Evolutionary conservation across 352 stramenopile species (phyloP), one percentile per base, ranked within the genome.

Genomic region (Pythium rishiriense): DNA sequence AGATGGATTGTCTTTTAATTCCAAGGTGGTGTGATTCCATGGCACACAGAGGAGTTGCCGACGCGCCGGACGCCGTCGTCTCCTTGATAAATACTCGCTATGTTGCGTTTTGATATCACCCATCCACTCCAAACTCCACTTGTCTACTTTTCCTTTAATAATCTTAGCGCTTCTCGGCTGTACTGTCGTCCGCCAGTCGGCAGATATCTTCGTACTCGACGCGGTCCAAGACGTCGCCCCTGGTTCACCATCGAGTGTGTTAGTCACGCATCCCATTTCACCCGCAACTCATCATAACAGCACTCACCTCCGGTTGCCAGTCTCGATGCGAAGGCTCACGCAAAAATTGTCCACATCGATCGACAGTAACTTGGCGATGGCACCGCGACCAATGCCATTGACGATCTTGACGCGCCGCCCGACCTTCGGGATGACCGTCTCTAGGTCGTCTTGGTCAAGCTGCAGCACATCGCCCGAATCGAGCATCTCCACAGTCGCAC

Each of bases 151-250:
- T 4, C 15, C 6, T 43, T n/a, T 19, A 2, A 4, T n/a, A 17
- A 12, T 1, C 37, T 64, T 46, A 66, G 48, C 51, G 46, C 41
- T 49, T 72, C 1, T 60, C 59, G 33, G 6, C 37, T 24, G 28
- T 14, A 25, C 48, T 41, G 7, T 84, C 72, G 1, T 90, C 80
- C 4, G 67, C 78, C 0, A 93, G 57, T 59, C 81, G 81, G 64
- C 87, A 90, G 62, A 94, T 86, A 63, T 93, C 85, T 75, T 96
- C 85, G 51, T 94, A 93, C 66, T 94, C 87, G 39, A 96, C 81
- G 29, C 71, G 67, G 45, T 91, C 70, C 45, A 96, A 53, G 7
- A 78, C 73, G 4, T 93, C 73, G 3, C 85, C 87, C 62, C 81
- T 90, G 51, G 10, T 29, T n/a, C 8, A 62, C 21, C 14, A 12